phyloP scores from a whole-genome alignment of 768 basidiomycete species.

The Naganishia vishniacii region DNA sequence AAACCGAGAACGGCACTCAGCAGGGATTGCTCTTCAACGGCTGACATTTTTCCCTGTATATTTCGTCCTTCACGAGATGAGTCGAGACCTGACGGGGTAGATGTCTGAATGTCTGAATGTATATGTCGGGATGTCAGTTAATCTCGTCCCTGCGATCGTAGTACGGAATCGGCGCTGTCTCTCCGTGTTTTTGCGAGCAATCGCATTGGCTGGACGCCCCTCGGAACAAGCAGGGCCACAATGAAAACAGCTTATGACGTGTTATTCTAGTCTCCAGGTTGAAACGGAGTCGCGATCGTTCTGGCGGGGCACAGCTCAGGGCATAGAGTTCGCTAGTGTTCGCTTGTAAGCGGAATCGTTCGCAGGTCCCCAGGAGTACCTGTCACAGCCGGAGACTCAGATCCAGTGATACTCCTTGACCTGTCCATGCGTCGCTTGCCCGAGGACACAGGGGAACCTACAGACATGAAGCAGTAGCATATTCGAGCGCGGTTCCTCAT shows the following conservation, averaged over 20 bases:
- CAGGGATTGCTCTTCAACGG: constrained; percentile 23
- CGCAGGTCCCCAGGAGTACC: too few relatives aligned
- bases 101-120: too few relatives aligned
- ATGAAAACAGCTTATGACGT: neutral
- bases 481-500: too few relatives aligned
- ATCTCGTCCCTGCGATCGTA: constrained; percentile 2
- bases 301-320: neutral
- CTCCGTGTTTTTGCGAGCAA: constrained; percentile 13
- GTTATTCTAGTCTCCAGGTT: neutral
- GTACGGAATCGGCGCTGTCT: constrained; percentile 1
- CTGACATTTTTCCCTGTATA: constrained; percentile 6
- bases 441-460: too few relatives aligned
- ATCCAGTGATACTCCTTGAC: too few relatives aligned
- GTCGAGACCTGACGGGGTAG: too few relatives aligned
- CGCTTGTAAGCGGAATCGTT: too few relatives aligned
- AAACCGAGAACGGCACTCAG: constrained; percentile 24
- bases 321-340: too few relatives aligned
- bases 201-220: constrained; percentile 9
- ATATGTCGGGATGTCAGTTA: neutral
- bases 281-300: neutral
- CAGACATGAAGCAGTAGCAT: too few relatives aligned
- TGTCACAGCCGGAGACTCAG: too few relatives aligned
- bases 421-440: too few relatives aligned
- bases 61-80: constrained; percentile 13
- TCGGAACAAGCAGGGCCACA: constrained; percentile 6